phyloP scores from a whole-genome alignment of 1,284 basidiomycete genomes.

The Vanrija pseudolonga region DNA sequence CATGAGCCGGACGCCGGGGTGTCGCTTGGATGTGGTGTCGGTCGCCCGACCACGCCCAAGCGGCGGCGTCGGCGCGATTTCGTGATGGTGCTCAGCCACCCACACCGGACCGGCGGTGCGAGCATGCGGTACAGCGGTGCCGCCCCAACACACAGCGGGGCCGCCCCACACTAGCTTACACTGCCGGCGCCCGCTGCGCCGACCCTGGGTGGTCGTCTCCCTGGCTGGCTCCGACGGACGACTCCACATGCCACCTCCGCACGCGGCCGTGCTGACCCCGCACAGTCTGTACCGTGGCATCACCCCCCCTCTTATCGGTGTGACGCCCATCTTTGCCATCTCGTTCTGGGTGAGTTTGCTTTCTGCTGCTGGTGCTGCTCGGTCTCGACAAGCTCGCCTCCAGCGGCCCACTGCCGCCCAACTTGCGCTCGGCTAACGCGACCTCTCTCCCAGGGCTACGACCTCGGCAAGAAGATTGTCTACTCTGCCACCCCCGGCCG shows the following conservation, averaged over 20 bases:
- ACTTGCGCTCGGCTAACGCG: neutral
- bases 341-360: conserved; percentile 81
- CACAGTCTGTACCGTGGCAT: conserved; percentile 94
- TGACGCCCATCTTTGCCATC: conserved; percentile 97
- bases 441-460: conserved; percentile 78
- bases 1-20: too few species aligned
- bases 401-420: neutral
- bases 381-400: neutral
- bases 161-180: neutral
- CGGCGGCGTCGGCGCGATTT: too few species aligned
- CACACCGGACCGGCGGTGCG: neutral
- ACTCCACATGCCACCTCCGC: neutral
- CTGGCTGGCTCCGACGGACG: neutral
- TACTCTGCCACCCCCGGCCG: conserved; percentile 55
- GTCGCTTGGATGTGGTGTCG: too few species aligned
- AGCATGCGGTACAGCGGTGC: too few species aligned
- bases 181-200: neutral
- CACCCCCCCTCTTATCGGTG: conserved; percentile 90
- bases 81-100: too few species aligned
- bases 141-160: too few species aligned
- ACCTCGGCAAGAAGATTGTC: conserved; percentile 86
- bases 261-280: neutral
- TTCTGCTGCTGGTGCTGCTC: too few species aligned
- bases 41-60: too few species aligned
- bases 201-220: neutral